Evolutionary conservation across 768 basidiomycete genomes (phyloP).

Genomic region (Trametes elegans): DNA sequence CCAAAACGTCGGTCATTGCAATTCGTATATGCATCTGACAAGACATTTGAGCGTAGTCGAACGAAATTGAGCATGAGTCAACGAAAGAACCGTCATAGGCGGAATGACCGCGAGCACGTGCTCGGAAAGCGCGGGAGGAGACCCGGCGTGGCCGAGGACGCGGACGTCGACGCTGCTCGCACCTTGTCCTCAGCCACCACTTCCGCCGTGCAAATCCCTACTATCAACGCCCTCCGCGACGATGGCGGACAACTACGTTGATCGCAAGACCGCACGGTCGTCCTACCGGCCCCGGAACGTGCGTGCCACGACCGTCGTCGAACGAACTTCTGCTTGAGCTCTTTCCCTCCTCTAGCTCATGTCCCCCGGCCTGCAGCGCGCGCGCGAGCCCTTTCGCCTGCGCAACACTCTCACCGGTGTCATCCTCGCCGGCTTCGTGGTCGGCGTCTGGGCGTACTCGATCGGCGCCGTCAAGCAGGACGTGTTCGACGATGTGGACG

Average conservation of each 20-base stretch:
- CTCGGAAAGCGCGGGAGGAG: background rate
- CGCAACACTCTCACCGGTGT: slow-evolving; percentile 80
- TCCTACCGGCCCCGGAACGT: slow-evolving; percentile 43
- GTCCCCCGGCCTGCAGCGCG: slow-evolving; percentile 86
- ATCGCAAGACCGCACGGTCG: slow-evolving; percentile 30
- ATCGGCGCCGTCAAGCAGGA: slow-evolving; percentile 95
- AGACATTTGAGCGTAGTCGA: no score
- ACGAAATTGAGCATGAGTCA: background rate
- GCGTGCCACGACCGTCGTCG: slow-evolving; percentile 3
- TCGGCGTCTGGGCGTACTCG: slow-evolving; percentile 88
- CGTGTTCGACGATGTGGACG: slow-evolving; percentile 83
- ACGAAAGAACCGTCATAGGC: background rate
- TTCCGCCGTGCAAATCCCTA: background rate
- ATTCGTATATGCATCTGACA: no score
- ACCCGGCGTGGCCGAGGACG: background rate
- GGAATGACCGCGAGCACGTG: background rate
- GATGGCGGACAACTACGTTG: slow-evolving; percentile 38
- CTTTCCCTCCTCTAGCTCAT: slow-evolving; percentile 54
- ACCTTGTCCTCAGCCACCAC: background rate
- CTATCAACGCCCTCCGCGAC: background rate
- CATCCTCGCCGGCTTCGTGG: slow-evolving; percentile 67
- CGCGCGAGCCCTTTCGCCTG: slow-evolving; percentile 78
- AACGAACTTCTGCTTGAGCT: background rate
- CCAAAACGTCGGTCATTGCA: no score
- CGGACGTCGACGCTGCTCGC: background rate